Evolutionary conservation across 352 stramenopile genomes (phyloP), one percentile per base, ranked within the genome.

Genomic region (Blastocystis sp.): DNA sequence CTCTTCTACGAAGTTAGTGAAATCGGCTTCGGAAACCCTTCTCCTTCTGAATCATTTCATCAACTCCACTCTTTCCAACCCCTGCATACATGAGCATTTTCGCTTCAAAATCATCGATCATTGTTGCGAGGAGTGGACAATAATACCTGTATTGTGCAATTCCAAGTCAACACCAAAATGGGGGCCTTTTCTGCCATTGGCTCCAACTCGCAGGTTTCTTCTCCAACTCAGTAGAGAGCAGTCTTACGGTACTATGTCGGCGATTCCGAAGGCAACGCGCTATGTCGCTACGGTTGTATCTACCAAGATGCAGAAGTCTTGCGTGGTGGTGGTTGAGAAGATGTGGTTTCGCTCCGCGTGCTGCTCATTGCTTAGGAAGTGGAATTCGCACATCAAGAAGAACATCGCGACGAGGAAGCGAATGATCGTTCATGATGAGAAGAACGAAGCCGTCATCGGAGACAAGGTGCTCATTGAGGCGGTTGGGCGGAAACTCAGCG

Each of bases 401-500:
- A 79, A 79, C 41, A n/a, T 88, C 17, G 43, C 38, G n/a, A 23
- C 60, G 53, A 76, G 78, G 48, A 88, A 69, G 38, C 78, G 78
- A 2, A 88, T 88, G 78, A 88, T 79, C 40, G 78, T 88, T 62
- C 78, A 88, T 60, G 78, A 88, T 34, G 78, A 77, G 52, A 88
- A 88, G 23, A 66, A 88, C 28, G 59, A 64, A 1, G 64, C 64
- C 56, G 64, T 79, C 14, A 79, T 88, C 43, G 78, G 78, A 62
- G 78, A 88, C 53, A 88, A 78, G 34, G 78, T 88, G 41, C 45
- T 88, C 34, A 88, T 88, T 67, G 78, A 88, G 34, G 78, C 78
- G 9, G 78, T 61, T 76, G 78, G 78, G 0, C 79, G 78, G 34
- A 88, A 23, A 53, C 41, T 88, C 0, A 88, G 78, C 52, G 23